Evolutionary conservation across 108 stramenopile species (phyloP).

Genomic region (Phaeodactylum tricornutum): DNA sequence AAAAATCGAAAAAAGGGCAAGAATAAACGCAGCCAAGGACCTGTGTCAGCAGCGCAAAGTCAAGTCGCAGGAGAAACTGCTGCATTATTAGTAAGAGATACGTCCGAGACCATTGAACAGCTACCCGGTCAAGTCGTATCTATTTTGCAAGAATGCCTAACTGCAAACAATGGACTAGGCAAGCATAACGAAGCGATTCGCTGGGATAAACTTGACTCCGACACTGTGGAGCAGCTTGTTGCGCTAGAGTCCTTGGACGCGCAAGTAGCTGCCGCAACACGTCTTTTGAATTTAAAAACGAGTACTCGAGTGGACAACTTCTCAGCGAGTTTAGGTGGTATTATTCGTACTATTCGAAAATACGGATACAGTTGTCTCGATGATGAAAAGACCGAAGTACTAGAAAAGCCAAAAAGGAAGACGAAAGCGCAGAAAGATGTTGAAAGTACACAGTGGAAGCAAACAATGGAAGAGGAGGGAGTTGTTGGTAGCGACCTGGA

Average conservation of each 20-base stretch:
- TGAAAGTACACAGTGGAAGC: constrained; percentile 64
- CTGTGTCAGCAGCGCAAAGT: constrained; percentile 35
- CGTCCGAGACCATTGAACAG: constrained; percentile 34
- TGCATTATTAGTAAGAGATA: constrained; percentile 55
- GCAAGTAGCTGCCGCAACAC: constrained; percentile 49
- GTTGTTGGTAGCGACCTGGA: constrained; percentile 33
- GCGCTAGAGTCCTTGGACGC: constrained; percentile 38
- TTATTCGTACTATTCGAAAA: constrained; percentile 66
- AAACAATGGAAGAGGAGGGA: constrained; percentile 72
- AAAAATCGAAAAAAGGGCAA: constrained; percentile 35
- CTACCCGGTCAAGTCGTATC: constrained; percentile 39
- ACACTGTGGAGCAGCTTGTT: constrained; percentile 62
- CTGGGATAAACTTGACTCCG: constrained; percentile 85
- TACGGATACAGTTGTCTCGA: constrained; percentile 48
- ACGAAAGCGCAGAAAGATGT: constrained; percentile 66
- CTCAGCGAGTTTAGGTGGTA: constrained; percentile 76
- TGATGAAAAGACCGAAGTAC: constrained; percentile 6
- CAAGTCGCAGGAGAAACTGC: constrained; percentile 62
- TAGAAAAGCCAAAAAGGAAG: constrained; percentile 28
- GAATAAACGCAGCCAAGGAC: constrained; percentile 9
- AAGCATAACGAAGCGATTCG: constrained; percentile 29
- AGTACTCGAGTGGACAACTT: constrained; percentile 66
- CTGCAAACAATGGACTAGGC: constrained; percentile 10
- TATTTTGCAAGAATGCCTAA: constrained; percentile 50
- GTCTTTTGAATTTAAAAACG: constrained; percentile 47